Evolutionary conservation across 73 alveolate genomes (phyloP), one percentile per base, ranked within the genome.

Genomic region (Effrenium voratum): DNA sequence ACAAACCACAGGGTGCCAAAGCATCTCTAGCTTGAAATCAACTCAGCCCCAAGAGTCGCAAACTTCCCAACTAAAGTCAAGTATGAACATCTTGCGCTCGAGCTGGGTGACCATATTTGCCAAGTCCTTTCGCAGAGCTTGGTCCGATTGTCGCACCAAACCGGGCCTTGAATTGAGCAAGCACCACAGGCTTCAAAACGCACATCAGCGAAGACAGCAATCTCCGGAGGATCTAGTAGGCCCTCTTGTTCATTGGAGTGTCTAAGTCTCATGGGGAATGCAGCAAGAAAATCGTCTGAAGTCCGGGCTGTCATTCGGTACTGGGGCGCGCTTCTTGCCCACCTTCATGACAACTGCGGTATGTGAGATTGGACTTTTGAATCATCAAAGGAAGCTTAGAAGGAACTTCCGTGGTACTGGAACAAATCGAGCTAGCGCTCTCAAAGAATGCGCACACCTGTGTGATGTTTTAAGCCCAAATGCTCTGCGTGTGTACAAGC

Each of bases 141-240:
- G n/a, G 95, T 88, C 85, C 73, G 40, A 72, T 66, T 66, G 95
- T 88, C 95, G 72, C 95, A 88, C 95, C 95, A 88, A 70, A 88
- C 95, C 32, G 95, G 95, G 34, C 95, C 95, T 88, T 49, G 40
- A 40, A 66, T 40, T 30, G 55, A 80, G 44, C 30, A 30, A 44
- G 32, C 38, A 3, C 6, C 49, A 32, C 3, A 30, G 41, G 44
- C 26, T 52, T 8, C 19, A 8, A 12, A 19, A 52, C 19, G 63
- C 19, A n/a, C 63, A 52, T 52, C 63, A 52, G 63, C 63, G 8
- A 19, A 52, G 63, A 19, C 19, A 8, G 19, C 19, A 52, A 12
- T 8, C 8, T 8, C 63, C 8, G 26, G 8, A 19, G 63, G 26
- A 12, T 52, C 26, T 19, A 8, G 19, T 12, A 8, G 19, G 63